These are phyloP conservation scores for Arabidopsis thaliana DNA, from an alignment of 345 rosid species.

Conservation along the genomic window DNA sequence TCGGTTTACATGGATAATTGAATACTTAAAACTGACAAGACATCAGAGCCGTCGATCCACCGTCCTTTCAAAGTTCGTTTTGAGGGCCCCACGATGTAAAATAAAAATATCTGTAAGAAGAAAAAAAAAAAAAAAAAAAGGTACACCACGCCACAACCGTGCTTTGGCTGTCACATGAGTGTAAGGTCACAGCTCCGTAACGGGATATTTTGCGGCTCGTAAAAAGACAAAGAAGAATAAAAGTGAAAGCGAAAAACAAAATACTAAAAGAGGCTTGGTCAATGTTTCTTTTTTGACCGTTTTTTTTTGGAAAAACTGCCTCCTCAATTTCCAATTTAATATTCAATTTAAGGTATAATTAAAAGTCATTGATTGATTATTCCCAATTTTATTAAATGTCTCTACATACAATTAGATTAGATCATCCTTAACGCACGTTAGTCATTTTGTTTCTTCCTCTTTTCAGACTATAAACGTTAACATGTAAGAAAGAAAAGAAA, in stretches of 20 bases:
- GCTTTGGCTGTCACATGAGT: constrained; percentile 42
- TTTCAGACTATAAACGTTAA: background rate
- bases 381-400: constrained; percentile 8
- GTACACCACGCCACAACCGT: constrained; percentile 43
- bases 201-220: constrained; percentile 35
- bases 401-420: background rate
- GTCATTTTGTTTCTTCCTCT: background rate
- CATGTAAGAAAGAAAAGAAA: background rate
- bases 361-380: constrained; percentile 22
- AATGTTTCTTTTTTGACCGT: constrained; percentile 45
- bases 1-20: background rate
- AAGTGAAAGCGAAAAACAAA: background rate
- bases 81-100: constrained; percentile 27
- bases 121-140: constrained; percentile 12
- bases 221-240: background rate
- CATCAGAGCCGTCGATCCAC: constrained; percentile 45
- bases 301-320: constrained; percentile 40
- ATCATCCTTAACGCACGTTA: constrained; percentile 24
- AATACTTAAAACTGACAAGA: constrained; percentile 31
- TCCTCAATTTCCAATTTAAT: constrained; percentile 36
- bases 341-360: constrained; percentile 41
- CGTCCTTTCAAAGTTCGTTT: constrained; percentile 39
- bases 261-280: constrained; percentile 31
- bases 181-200: constrained; percentile 36
- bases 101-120: constrained; percentile 16